These are phyloP conservation scores for Phytopythium delawarense DNA, from an alignment of 352 stramenopile species.

Conservation along the genomic window DNA sequence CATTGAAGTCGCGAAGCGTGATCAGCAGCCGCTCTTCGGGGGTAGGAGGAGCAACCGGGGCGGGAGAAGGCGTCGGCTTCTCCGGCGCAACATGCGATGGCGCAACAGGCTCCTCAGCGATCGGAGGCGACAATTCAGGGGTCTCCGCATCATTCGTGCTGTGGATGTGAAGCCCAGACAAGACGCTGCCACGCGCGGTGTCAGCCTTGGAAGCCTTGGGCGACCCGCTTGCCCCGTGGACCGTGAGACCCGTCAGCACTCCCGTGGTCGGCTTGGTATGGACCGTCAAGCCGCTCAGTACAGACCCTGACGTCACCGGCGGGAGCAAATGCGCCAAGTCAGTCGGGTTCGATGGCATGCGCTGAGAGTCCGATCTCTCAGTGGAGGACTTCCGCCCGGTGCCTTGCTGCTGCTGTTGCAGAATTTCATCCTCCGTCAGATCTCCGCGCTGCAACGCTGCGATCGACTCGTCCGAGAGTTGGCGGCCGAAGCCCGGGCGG, in stretches of 20 bases:
- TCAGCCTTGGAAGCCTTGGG: slow-evolving; percentile 22
- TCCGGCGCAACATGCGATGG: slow-evolving; percentile 14
- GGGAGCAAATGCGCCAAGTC: slow-evolving; percentile 68
- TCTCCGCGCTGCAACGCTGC: slow-evolving; percentile 74
- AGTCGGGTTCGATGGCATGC: slow-evolving; percentile 35
- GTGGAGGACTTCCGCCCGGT: slow-evolving; percentile 8
- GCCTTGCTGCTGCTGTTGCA: slow-evolving; percentile 30
- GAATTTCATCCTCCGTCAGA: slow-evolving; percentile 66
- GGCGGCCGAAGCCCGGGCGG: slow-evolving; percentile 73
- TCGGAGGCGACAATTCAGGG: slow-evolving; percentile 6
- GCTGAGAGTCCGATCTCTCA: slow-evolving; percentile 24
- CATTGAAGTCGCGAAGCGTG: slow-evolving; percentile 73
- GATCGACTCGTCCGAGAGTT: slow-evolving; percentile 81
- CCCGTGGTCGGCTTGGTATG: slow-evolving; percentile 22
- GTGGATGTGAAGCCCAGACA: slow-evolving; percentile 52
- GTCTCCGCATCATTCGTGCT: slow-evolving; percentile 17
- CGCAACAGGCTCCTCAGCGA: slow-evolving; percentile 10
- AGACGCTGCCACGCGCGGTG: slow-evolving; percentile 26
- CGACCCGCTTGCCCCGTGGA: slow-evolving; percentile 40
- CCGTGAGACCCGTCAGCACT: slow-evolving; percentile 64
- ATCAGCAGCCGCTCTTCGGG: slow-evolving; percentile 63
- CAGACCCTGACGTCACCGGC: slow-evolving; percentile 46
- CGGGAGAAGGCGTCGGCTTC: slow-evolving; percentile 18
- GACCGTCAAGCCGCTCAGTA: slow-evolving; percentile 64
- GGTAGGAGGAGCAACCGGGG: slow-evolving; percentile 29